Percentiles rank a stretch among this genome's conserved stretches.
Evolutionary conservation across 768 basidiomycete genomes (phyloP).

Genomic region (Sarcomyxa edulis): DNA sequence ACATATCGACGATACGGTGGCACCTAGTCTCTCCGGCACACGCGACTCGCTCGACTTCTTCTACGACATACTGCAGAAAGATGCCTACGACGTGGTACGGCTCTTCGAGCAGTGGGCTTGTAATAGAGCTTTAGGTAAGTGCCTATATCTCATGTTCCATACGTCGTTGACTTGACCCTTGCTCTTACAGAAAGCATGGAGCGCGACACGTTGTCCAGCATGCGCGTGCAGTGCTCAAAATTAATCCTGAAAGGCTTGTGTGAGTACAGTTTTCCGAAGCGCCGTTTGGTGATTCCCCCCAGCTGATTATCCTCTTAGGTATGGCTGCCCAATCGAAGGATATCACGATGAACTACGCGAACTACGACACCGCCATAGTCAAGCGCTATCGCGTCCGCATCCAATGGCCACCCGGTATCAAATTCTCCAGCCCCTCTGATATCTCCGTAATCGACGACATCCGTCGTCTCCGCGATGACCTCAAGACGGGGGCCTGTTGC

Average conservation of each 20-base stretch:
- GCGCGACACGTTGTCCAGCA: not conserved
- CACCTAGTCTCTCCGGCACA: not conserved
- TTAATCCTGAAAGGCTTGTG: not conserved
- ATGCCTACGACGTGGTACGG: conserved; percentile 2
- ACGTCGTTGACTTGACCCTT: too few species aligned
- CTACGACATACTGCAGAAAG: not conserved
- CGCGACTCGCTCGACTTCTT: conserved; percentile 2
- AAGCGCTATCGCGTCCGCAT: not conserved
- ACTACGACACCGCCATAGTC: conserved; percentile 1
- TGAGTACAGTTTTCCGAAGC: too few species aligned
- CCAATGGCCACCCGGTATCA: not conserved
- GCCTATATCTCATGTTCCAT: too few species aligned
- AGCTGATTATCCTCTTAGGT: not conserved
- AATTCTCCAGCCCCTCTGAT: not conserved
- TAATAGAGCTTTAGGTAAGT: not conserved
- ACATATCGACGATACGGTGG: conserved; percentile 1
- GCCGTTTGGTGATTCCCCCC: not conserved
- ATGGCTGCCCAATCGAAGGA: not conserved
- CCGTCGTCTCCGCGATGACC: not conserved
- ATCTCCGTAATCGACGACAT: conserved; percentile 1
- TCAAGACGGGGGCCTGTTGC: conserved; percentile 3
- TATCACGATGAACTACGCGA: conserved; percentile 4
- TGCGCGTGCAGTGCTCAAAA: conserved; percentile 1
- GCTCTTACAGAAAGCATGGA: not conserved
- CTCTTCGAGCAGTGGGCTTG: conserved; percentile 5